A percentile compares a stretch with the other conserved stretches of the same genome.
Evolutionary conservation across 306 rosid species (phyloP).

Genomic region (Vigna mungo): DNA sequence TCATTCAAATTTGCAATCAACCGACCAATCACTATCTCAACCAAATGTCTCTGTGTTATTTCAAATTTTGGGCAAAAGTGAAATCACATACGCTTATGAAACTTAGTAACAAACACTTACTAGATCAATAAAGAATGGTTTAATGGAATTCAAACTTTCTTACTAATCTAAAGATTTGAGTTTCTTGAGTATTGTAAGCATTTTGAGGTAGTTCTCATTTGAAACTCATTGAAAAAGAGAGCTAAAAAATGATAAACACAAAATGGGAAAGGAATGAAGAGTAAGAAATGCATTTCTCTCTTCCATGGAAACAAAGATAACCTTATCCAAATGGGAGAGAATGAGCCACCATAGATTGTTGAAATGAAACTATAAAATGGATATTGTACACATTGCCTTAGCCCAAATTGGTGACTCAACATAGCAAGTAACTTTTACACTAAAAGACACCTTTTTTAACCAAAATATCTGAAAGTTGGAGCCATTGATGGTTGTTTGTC

Average conservation of each 20-base stretch:
- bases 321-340: conserved; percentile 44
- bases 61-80: no score
- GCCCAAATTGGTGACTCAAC: conserved; percentile 6
- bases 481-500: conserved; percentile 61
- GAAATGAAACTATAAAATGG: not conserved
- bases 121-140: no score
- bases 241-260: not conserved
- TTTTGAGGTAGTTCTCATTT: no score
- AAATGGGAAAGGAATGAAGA: not conserved
- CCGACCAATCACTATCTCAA: no score
- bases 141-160: no score
- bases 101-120: no score
- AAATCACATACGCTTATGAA: no score
- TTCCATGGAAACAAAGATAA: conserved; percentile 35
- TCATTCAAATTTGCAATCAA: no score
- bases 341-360: not conserved
- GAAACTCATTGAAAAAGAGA: no score
- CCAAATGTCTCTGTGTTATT: no score
- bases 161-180: no score
- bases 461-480: not conserved
- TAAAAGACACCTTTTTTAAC: not conserved
- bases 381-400: not conserved
- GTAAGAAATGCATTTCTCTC: not conserved
- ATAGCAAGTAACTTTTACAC: not conserved
- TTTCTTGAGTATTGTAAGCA: no score